Base-by-base conservation (phyloP, 306 rosid genomes). In the Castanea crenata region DNA sequence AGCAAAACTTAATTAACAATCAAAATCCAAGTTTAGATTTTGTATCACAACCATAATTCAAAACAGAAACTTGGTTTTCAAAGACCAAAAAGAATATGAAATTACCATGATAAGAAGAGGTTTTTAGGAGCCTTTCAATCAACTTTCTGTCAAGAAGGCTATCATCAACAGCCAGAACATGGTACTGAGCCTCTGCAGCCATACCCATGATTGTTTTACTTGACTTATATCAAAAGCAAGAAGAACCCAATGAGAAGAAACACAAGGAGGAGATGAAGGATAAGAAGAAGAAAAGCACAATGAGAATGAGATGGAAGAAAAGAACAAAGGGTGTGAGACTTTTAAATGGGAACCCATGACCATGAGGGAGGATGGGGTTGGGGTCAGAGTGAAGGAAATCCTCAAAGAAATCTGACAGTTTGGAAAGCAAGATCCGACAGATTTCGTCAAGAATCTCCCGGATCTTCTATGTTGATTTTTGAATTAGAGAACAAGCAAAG, bases 81-180 rank as follows among this genome's bases (percentile, higher is more conserved):
- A 8, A 18, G 9, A 18, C 46, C 46, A 55, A 5, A 23, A 32
- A 59, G 74, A 27, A 18, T 74, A 57, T 44, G 19, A 71, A 85
- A 69, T 16, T 78, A 94, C 98, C 98, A 68, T 94, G 94, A 80
- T 86, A 94, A 19, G 94, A 90, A 79, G 97, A 92, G 62, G 90
- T 94, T 80, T 88, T 92, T 83, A 94, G 97, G 77, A 94, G 92
- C 58, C 87, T 88, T 79, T 94, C 97, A 72, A 94, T 94, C 84
- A 94, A 58, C 83, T 89, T 94, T 78, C 97, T 83, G 63, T 94
- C 98, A 80, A 94, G 75, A 9, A 85, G 46, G 79, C 94, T 88
- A 31, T 94, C 98, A 86, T 94, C 97, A 61, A 94, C 98, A 70
- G 97, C 98, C 83, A 94, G 75, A 68, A 94, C 97, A 79, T 92